Evolutionary conservation across 495 filamentous ascomycete species (phyloP).

Genomic region (Tetracladium marchalianum): DNA sequence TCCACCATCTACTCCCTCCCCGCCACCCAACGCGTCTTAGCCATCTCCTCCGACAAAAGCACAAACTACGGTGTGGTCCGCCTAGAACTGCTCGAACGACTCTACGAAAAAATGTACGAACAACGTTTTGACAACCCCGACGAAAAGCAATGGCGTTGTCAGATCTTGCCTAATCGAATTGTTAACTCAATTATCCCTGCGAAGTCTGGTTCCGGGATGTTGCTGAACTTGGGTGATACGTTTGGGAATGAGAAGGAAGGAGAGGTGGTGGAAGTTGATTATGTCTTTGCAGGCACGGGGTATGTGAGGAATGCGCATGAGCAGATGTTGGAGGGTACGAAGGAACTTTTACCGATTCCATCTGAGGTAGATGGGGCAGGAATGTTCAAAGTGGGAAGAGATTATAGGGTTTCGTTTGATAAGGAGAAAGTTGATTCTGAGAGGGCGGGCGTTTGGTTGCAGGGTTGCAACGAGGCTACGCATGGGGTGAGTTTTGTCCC

Average conservation of each 20-base stretch:
- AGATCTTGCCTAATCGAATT: constrained; percentile 58
- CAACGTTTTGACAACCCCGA: constrained; percentile 64
- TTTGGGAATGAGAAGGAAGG: constrained; percentile 1
- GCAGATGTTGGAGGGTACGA: constrained; percentile 56
- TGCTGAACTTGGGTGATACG: constrained; percentile 24
- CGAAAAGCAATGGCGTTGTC: constrained; percentile 67
- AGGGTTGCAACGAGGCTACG: constrained; percentile 87
- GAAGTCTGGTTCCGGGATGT: constrained; percentile 29
- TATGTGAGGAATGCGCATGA: constrained; percentile 75
- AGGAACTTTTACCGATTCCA: constrained; percentile 46
- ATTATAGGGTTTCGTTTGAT: constrained; percentile 68
- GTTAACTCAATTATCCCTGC: constrained; percentile 30
- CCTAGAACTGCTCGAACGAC: constrained; percentile 71
- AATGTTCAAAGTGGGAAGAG: constrained; percentile 37
- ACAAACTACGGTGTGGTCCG: constrained; percentile 96
- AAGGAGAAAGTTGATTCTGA: constrained; percentile 45
- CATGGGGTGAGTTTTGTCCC: constrained; percentile 60
- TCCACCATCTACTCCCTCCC: constrained; percentile 61
- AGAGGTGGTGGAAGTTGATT: constrained; percentile 55
- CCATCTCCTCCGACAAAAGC: constrained; percentile 53
- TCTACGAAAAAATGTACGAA: constrained; percentile 77
- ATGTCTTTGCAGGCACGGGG: constrained; percentile 79
- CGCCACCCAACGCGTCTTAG: constrained; percentile 46
- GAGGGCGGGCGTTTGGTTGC: constrained; percentile 76
- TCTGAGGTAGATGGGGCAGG: constrained; percentile 19